Conservation (phyloP, 208 protist species). For the Naegleria fowleri region DNA sequence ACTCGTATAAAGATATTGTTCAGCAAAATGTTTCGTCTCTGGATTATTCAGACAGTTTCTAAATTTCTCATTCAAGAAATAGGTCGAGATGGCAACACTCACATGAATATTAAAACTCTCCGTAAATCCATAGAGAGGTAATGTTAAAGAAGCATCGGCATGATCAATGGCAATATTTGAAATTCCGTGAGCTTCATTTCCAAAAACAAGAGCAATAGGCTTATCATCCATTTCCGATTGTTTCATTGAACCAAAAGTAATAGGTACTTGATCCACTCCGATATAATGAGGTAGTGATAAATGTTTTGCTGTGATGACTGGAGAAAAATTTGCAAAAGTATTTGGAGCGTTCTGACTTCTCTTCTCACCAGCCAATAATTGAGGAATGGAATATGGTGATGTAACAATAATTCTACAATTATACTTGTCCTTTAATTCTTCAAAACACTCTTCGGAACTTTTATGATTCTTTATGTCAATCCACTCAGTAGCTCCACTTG, state of each 20-base stretch:
- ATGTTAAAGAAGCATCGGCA: not conserved
- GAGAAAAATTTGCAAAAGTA: not conserved
- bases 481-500: not conserved
- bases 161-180: not conserved
- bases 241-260: not conserved
- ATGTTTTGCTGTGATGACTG: not conserved
- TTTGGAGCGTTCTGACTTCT: not conserved
- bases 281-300: not conserved
- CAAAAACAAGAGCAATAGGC: not conserved
- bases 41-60: not conserved
- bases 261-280: not conserved
- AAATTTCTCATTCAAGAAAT: not conserved
- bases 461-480: not conserved
- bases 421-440: not conserved
- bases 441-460: not conserved
- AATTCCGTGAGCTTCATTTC: not conserved
- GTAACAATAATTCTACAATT: not conserved
- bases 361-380: not conserved
- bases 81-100: not conserved
- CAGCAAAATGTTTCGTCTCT: not conserved
- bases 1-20: not conserved
- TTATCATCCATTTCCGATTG: not conserved
- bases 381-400: not conserved
- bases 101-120: constrained; percentile 2
- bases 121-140: not conserved